Base-by-base conservation (phyloP, 2,329 filamentous ascomycete species). In the Penicillium nordicum region DNA sequence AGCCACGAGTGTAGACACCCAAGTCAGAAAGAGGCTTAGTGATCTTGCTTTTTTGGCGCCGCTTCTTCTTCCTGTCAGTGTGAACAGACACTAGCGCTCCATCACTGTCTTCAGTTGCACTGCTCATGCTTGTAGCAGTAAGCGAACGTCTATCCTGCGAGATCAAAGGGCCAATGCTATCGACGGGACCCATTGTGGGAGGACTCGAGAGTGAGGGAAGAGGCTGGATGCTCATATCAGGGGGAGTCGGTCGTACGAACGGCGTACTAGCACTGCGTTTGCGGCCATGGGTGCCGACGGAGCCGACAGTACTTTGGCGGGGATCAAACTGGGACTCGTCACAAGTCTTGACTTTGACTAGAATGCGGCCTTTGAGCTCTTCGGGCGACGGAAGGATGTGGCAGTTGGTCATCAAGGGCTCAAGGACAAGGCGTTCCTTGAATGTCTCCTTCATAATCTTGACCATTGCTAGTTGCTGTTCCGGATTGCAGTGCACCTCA, bases 281-380 rank as follows among this genome's bases (percentile, higher is more conserved):
- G 37, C 78, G 76, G n/a, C 73, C 72, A 50, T 66, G 60, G 10
- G 64, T 63, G 25, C 62, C 59, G 16, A 82, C 80, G 9, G 73
- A 62, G 53, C 53, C 61, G 7, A 49, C 65, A 10, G 74, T 65
- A 45, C 81, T 79, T 18, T 77, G 74, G 48, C 74, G 74, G 56
- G 70, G 74, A 29, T 77, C 74, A 11, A 72, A 77, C 47, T 82
- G 77, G 12, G 70, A 74, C 44, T 82, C 80, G 63, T 85, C 81
- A 8, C 90, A 86, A 63, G 89, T 88, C 75, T 97, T 99, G 60
- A 97, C 94, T 74, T 99, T 99, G 80, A 97, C 88, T 54, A 99
- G 79, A 55, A 97, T 90, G 41, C 87, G 87, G 66, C 88, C 81
- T 76, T 88, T 89, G 45, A 99, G 80, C 64, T 97, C 87, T 45